Conservation (phyloP, 352 stramenopile genomes). For the Thalassiosira exigua region DNA sequence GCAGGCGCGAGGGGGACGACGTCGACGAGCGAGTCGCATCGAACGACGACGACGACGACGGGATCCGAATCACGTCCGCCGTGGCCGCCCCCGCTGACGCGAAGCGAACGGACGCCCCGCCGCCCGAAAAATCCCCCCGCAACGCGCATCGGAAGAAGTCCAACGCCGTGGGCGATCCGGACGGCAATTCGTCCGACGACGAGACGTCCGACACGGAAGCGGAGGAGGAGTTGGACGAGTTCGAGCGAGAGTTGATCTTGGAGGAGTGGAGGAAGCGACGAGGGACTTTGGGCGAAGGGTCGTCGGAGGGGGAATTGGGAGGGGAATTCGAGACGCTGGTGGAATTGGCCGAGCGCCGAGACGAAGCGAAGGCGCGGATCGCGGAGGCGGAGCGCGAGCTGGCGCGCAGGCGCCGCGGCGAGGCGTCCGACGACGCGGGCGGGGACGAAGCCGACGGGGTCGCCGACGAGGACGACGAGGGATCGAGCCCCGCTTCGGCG, state of each 20-base stretch:
- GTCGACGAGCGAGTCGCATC: background rate
- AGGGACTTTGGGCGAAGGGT: constrained; percentile 50
- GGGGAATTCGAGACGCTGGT: constrained; percentile 36
- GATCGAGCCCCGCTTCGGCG: background rate
- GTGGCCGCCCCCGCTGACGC: background rate
- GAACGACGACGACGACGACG: background rate
- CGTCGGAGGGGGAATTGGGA: constrained; percentile 17
- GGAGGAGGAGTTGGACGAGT: constrained; percentile 58
- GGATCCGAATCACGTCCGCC: background rate
- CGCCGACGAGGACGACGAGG: background rate
- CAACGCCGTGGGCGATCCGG: constrained; percentile 78
- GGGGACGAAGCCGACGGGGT: constrained; percentile 39
- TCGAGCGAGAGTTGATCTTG: constrained; percentile 22
- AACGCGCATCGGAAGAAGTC: constrained; percentile 50
- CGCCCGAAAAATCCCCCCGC: constrained; percentile 41
- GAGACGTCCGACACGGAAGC: constrained; percentile 39
- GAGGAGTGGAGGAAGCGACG: constrained; percentile 9
- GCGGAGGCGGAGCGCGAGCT: constrained; percentile 35
- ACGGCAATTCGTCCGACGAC: constrained; percentile 69
- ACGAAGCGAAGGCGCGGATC: constrained; percentile 41
- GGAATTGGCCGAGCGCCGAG: constrained; percentile 31
- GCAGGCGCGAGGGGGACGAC: constrained; percentile 1
- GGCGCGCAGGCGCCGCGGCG: background rate
- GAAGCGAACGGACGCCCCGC: background rate
- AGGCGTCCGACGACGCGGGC: constrained; percentile 19